phyloP scores from a whole-genome alignment of 2,329 filamentous ascomycete genomes.

The Daldinia eschscholtzii region DNA sequence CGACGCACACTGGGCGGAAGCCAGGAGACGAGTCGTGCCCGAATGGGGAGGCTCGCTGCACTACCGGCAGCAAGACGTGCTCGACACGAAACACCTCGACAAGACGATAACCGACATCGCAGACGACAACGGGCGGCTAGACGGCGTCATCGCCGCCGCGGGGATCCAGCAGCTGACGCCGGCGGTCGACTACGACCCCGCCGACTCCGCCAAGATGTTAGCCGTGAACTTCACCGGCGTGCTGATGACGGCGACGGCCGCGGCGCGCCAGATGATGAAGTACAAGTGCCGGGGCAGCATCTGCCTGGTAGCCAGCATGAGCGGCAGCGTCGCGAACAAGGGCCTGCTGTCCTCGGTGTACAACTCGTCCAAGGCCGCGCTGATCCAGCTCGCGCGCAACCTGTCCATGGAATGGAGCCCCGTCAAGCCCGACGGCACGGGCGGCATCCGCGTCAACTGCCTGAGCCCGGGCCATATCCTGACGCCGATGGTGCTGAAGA shows the following conservation, averaged over 20 bases:
- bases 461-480: constrained; percentile 76
- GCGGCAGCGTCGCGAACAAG: constrained; percentile 65
- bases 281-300: constrained; percentile 67
- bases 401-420: constrained; percentile 74
- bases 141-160: constrained; percentile 76
- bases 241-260: constrained; percentile 77
- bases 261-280: constrained; percentile 72
- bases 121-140: constrained; percentile 70
- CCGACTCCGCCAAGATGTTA: constrained; percentile 71
- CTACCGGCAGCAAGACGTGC: constrained; percentile 77
- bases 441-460: constrained; percentile 77
- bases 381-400: constrained; percentile 73
- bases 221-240: constrained; percentile 78
- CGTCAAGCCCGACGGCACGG: constrained; percentile 52
- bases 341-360: constrained; percentile 74
- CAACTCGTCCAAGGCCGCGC: constrained; percentile 75
- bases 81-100: constrained; percentile 70
- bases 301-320: constrained; percentile 69
- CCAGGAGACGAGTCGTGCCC: constrained; percentile 68
- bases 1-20: constrained; percentile 68
- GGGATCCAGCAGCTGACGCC: constrained; percentile 76
- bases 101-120: constrained; percentile 70
- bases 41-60: constrained; percentile 73
- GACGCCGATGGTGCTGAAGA: constrained; percentile 78
- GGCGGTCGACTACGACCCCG: constrained; percentile 74